Evolutionary conservation across 2,329 filamentous ascomycete genomes (phyloP), one percentile per base, ranked within the genome.

Genomic region (Penicillium sp.): DNA sequence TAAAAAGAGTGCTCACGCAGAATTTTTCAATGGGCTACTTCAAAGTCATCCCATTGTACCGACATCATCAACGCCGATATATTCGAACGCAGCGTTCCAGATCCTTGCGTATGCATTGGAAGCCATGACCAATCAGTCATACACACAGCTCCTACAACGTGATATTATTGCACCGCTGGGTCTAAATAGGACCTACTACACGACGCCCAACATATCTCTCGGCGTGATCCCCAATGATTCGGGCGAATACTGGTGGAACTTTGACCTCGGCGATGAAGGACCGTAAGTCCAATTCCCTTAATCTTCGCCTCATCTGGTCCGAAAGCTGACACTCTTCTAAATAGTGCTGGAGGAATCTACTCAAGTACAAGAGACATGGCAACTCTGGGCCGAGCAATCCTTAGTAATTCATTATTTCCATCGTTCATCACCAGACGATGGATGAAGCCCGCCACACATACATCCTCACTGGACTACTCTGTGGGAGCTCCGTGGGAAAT

Each of bases 331-430:
- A 10, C 2, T 46, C 1, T 6, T 35, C 35, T 48, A n/a, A 0
- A 73, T 33, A 73, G 71, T 35, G 65, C 79, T 2, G 80, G 80
- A 1, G 80, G 80, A 61, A 76, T 81, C 65, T 82, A 78, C 71
- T 78, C 80, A 16, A 80, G 78, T 0, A 65, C 74, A 1, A 69
- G 70, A 4, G 81, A 83, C 68, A 69, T 83, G 55, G 74, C 77
- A 26, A 37, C 57, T 8, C 37, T 59, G 25, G 57, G 57, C 4
- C 57, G 33, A 43, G 57, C 52, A 35, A 59, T 59, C 40, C 57
- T 59, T 11, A 55, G n/a, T 35, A 55, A 28, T 35, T 55, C 57
- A 13, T 22, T 59, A 4, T 40, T 59, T 10, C 43, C 57, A 0
- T 22, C 25, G 2, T 42, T 13, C 16, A 42, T 55, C 45, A 59